Percentiles rank a stretch among this genome's conserved stretches.
Evolutionary conservation across 2,329 filamentous ascomycete genomes (phyloP).

Genomic region (Mollisiaceae sp.): DNA sequence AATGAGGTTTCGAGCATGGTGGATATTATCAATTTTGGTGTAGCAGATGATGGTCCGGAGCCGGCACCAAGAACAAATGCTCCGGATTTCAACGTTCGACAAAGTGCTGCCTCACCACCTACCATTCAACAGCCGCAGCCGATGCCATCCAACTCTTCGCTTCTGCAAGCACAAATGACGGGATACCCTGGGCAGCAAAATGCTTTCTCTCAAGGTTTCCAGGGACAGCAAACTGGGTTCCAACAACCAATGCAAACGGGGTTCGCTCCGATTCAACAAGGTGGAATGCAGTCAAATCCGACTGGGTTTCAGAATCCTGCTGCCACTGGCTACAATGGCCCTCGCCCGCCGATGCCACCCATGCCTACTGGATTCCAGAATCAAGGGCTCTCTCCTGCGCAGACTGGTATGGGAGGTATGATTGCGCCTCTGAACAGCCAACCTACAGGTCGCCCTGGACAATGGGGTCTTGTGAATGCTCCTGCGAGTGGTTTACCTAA

Average conservation of each 20-base stretch:
- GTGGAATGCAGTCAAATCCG: constrained; percentile 68
- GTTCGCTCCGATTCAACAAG: constrained; percentile 58
- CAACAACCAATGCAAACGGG: constrained; percentile 56
- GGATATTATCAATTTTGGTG: constrained; percentile 95
- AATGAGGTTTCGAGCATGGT: constrained; percentile 99
- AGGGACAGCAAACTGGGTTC: constrained; percentile 50
- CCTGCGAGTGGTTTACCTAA: constrained; percentile 89
- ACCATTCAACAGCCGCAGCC: constrained; percentile 73
- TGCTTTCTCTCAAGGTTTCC: constrained; percentile 47
- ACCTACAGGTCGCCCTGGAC: constrained; percentile 88
- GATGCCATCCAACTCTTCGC: constrained; percentile 72
- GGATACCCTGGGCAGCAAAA: constrained; percentile 63
- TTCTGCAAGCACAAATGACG: constrained; percentile 71
- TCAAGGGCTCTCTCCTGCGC: constrained; percentile 62
- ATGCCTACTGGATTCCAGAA: constrained; percentile 77
- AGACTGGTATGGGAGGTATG: constrained; percentile 64
- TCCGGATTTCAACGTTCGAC: constrained; percentile 69
- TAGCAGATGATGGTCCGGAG: constrained; percentile 72
- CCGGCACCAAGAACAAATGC: constrained; percentile 65
- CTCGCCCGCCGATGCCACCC: constrained; percentile 77
- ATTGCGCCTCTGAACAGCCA: constrained; percentile 81
- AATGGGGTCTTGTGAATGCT: constrained; percentile 98
- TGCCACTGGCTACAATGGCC: constrained; percentile 79
- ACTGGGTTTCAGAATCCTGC: constrained; percentile 78
- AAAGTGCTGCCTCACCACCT: constrained; percentile 55